These are phyloP conservation scores for Rhizopogon salebrosus DNA, from an alignment of 768 basidiomycete species.

Conservation along the genomic window DNA sequence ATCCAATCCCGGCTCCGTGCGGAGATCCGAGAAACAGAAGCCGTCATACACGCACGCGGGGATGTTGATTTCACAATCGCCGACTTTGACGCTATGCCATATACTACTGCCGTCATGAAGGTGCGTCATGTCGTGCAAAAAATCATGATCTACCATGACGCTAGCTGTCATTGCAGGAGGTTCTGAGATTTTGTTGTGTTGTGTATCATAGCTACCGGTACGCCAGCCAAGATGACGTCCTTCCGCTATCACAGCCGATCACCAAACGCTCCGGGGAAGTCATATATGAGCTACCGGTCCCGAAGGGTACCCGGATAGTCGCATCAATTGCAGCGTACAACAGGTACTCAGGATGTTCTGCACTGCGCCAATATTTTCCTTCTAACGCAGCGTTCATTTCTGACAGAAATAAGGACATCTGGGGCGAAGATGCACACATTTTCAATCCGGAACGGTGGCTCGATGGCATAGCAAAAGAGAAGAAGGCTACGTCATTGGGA, in stretches of 20 bases:
- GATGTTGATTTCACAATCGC: too few species aligned
- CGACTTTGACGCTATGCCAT: too few species aligned
- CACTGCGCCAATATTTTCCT: too few species aligned
- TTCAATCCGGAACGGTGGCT: constrained; percentile 27
- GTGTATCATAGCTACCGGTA: constrained; percentile 47
- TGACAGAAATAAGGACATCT: too few species aligned
- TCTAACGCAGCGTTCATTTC: too few species aligned
- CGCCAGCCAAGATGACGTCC: too few species aligned
- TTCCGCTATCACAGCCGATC: constrained; percentile 56
- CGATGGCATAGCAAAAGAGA: constrained; percentile 11
- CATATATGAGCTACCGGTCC: constrained; percentile 39
- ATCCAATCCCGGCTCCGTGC: too few species aligned
- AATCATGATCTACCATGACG: neutral
- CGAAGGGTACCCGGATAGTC: constrained; percentile 48
- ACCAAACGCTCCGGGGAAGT: constrained; percentile 38
- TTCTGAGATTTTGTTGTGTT: constrained; percentile 44
- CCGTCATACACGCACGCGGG: too few species aligned
- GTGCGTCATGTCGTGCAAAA: constrained; percentile 15
- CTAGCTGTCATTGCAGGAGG: constrained; percentile 31
- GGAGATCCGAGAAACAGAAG: too few species aligned
- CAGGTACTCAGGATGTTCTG: too few species aligned
- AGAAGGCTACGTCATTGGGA: constrained; percentile 19
- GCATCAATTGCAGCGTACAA: too few species aligned
- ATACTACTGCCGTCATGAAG: constrained; percentile 40
- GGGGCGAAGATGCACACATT: constrained; percentile 24